Percentiles rank a stretch among this genome's conserved stretches.
Evolutionary conservation across 176 grass and related monocot species (phyloP).

Genomic region (Eragrostis nindensis): DNA sequence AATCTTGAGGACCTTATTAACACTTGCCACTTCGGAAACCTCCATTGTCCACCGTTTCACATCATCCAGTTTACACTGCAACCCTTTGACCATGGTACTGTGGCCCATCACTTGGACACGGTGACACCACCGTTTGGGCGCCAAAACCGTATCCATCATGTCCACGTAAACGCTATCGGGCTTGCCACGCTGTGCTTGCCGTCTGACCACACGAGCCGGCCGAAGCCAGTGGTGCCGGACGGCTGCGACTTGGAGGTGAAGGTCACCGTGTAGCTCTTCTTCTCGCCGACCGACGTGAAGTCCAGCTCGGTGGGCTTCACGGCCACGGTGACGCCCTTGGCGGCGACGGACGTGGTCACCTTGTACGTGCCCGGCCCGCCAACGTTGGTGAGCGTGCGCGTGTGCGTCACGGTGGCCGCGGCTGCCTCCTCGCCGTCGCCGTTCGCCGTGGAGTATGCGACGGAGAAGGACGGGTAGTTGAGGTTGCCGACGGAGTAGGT

Average conservation of each 20-base stretch:
- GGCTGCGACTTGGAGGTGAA: constrained; percentile 72
- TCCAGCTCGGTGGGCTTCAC: constrained; percentile 68
- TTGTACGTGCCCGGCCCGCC: constrained; percentile 66
- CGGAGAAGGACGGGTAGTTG: constrained; percentile 91
- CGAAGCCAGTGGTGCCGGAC: constrained; percentile 63
- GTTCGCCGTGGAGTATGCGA: constrained; percentile 58
- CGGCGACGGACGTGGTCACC: constrained; percentile 41
- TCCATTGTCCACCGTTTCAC: neutral
- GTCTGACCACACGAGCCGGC: constrained; percentile 80
- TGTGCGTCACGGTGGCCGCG: constrained; percentile 55
- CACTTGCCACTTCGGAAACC: neutral
- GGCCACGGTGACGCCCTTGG: constrained; percentile 46
- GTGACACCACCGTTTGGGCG: neutral
- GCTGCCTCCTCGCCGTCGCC: constrained; percentile 35
- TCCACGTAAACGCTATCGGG: constrained; percentile 80
- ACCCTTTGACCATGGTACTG: constrained; percentile 4
- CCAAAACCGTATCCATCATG: constrained; percentile 27
- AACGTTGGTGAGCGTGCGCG: constrained; percentile 79
- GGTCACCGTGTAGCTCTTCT: constrained; percentile 76
- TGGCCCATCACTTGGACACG: constrained; percentile 15
- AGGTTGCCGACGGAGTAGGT: constrained; percentile 60
- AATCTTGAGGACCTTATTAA: constrained; percentile 22
- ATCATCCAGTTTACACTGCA: neutral
- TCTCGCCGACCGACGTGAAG: constrained; percentile 66
- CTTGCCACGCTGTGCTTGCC: constrained; percentile 82